These are phyloP conservation scores for Mollisia scopiformis DNA, from an alignment of 2,329 filamentous ascomycete species.

Conservation along the genomic window DNA sequence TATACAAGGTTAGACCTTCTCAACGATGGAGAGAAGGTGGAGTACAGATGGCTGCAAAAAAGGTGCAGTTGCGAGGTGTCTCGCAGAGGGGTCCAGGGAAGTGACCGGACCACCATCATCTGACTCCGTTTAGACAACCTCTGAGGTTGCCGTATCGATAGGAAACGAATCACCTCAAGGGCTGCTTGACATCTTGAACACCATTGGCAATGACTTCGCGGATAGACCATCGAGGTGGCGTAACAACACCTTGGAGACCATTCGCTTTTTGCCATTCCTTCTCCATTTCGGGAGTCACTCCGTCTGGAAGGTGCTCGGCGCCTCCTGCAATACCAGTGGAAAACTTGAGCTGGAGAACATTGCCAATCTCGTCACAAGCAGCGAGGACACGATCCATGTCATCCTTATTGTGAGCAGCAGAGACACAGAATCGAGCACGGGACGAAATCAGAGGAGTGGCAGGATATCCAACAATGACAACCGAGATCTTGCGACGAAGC, in stretches of 20 bases:
- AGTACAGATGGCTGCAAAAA: neutral
- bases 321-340: conserved; percentile 95
- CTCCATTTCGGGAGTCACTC: conserved; percentile 72
- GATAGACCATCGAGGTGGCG: conserved; percentile 68
- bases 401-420: conserved; percentile 96
- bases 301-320: conserved; percentile 73
- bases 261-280: conserved; percentile 64
- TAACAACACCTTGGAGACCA: conserved; percentile 51
- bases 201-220: conserved; percentile 73
- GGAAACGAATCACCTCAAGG: conserved; percentile 51
- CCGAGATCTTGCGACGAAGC: conserved; percentile 95
- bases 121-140: neutral
- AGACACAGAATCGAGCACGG: conserved; percentile 93
- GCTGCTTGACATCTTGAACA: conserved; percentile 68
- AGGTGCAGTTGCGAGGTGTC: neutral
- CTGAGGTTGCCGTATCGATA: neutral
- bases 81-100: neutral
- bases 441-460: conserved; percentile 95
- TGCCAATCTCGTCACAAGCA: conserved; percentile 91
- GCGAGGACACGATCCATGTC: conserved; percentile 88
- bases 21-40: neutral
- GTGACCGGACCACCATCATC: neutral
- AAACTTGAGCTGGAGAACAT: conserved; percentile 93
- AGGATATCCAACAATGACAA: conserved; percentile 96
- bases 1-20: conserved; percentile 21